Base-by-base conservation (phyloP, 2,329 filamentous ascomycete genomes). In the Exophiala phaeomuriformis region DNA sequence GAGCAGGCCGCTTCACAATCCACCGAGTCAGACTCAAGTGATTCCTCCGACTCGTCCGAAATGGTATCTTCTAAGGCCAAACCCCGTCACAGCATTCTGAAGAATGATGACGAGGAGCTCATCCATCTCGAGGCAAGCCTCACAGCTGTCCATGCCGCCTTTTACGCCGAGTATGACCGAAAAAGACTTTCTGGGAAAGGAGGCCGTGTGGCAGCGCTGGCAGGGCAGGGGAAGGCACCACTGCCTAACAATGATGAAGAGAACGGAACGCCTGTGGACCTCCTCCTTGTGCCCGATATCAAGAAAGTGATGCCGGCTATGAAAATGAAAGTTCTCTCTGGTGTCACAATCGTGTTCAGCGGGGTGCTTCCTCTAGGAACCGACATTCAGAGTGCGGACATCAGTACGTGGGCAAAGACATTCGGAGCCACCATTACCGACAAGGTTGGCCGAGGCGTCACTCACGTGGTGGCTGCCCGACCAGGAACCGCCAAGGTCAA, bases 401-500 rank as follows among this genome's bases (percentile, higher is more conserved):
- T 95, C 53, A 90, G 87, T 3, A 75, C 91, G 40, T 95, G 94
- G 77, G 86, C 90, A 2, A 84, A 83, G 65, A 88, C 81, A 64
- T 97, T 96, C 66, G 93, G 93, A 19, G 91, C 88, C 2, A 65
- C 65, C 27, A 71, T 79, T 45, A 67, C 70, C n/a, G 67, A 72
- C 7, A 72, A 72, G 36, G 71, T 79, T 35, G 71, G 67, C 35
- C 64, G 67, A 27, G 69, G 66, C 47, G 77, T 75, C 3, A 79
- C 76, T 1, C 76, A 79, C 57, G 67, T 78, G 6, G 71, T 79
- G 45, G 76, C 76, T 28, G 75, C 74, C 1, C 71, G 75, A 28
- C 86, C 86, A 32, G 83, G 90, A 27, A 97, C 93, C 0, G 85
- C 88, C 49, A 98, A 98, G 71, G 89, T 97, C 41, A 85, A 88